Evolutionary conservation across 1,284 basidiomycete species (phyloP).

Genomic region (Agroathelia rolfsii): DNA sequence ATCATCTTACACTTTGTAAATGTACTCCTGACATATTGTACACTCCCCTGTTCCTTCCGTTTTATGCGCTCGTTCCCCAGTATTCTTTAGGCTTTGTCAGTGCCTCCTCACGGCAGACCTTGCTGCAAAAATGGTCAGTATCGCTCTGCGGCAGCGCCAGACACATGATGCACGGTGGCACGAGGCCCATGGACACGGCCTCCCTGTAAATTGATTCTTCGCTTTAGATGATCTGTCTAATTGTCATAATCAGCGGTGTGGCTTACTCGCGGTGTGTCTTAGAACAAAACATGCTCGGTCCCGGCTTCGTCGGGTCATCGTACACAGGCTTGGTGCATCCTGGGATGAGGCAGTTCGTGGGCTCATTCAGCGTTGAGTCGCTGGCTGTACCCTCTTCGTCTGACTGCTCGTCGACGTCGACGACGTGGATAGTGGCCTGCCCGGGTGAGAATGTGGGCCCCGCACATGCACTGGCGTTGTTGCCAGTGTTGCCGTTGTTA

Average conservation of each 20-base stretch:
- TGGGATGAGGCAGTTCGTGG: slow-evolving; percentile 34
- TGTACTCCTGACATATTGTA: no score
- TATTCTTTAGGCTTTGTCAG: slow-evolving; percentile 28
- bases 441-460: no score
- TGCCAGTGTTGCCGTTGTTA: no score
- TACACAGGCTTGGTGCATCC: slow-evolving; percentile 40
- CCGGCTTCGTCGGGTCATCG: slow-evolving; percentile 32
- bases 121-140: slow-evolving; percentile 41
- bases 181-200: slow-evolving; percentile 35
- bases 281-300: slow-evolving; percentile 40
- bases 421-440: no score
- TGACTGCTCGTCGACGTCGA: no score
- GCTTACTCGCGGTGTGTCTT: slow-evolving; percentile 41
- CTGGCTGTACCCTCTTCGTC: no score
- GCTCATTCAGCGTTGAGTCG: slow-evolving; percentile 12
- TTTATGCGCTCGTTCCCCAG: no score
- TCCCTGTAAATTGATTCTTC: slow-evolving; percentile 23
- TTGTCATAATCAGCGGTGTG: not conserved
- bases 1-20: no score
- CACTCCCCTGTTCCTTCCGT: no score
- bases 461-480: no score
- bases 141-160: slow-evolving; percentile 38
- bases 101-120: slow-evolving; percentile 38
- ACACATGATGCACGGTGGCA: slow-evolving; percentile 42
- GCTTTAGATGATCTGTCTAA: slow-evolving; percentile 1